phyloP scores from a whole-genome alignment of 371 early-diverging fungal species.

The Mycotypha africana region DNA sequence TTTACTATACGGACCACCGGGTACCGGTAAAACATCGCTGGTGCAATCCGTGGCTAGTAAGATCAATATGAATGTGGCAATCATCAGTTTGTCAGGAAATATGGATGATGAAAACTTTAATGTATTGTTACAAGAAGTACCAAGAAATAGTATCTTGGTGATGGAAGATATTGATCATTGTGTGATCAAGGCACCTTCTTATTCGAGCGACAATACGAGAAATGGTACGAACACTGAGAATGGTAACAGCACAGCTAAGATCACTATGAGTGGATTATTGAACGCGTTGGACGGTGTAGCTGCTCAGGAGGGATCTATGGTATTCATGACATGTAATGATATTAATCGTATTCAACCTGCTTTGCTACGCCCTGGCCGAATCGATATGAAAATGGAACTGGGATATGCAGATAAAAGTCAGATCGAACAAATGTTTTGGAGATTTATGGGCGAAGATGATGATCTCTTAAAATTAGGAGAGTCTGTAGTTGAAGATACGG shows the following conservation, averaged over 20 bases:
- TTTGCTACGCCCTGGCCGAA: constrained; percentile 93
- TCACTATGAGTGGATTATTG: constrained; percentile 88
- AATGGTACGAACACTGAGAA: constrained; percentile 4
- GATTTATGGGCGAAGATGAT: constrained; percentile 25
- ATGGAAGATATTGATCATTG: constrained; percentile 51
- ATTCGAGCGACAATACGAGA: no score
- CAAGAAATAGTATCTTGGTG: constrained; percentile 29
- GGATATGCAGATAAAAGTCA: constrained; percentile 72
- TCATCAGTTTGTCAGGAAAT: constrained; percentile 26
- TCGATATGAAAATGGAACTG: constrained; percentile 82
- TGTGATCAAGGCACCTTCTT: constrained; percentile 21
- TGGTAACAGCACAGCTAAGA: constrained; percentile 45
- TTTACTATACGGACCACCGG: constrained; percentile 64
- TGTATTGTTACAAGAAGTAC: constrained; percentile 18
- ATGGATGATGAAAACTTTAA: constrained; percentile 32
- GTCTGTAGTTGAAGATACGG: neutral
- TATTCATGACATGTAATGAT: constrained; percentile 97
- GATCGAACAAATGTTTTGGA: constrained; percentile 47
- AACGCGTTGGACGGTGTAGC: constrained; percentile 95
- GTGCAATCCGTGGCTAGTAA: constrained; percentile 57
- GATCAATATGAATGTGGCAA: constrained; percentile 35
- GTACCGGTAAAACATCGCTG: constrained; percentile 66
- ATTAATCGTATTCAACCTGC: constrained; percentile 92
- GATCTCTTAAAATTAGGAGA: neutral
- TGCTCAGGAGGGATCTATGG: constrained; percentile 81